Base-by-base conservation (phyloP, 768 basidiomycete genomes). In the Mycena capillaripes region DNA sequence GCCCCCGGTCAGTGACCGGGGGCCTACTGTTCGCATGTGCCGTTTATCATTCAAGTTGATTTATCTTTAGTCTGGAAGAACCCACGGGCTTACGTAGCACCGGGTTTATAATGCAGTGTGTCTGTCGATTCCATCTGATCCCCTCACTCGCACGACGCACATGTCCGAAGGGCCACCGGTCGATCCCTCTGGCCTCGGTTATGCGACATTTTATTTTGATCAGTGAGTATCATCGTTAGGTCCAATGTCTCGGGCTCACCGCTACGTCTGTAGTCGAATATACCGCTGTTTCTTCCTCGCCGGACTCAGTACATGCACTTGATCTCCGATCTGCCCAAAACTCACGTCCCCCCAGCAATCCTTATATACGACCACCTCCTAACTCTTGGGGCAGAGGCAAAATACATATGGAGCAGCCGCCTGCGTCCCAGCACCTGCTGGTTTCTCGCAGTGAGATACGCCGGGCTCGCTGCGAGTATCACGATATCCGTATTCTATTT, bases 401-500 rank as follows among this genome's bases (percentile, higher is more conserved):
- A 71, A 21, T 53, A 71, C 34, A 30, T 71, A 48, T 71, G 70
- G 70, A 40, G 44, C 14, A 32, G 56, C 21, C 36, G 16, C n/a
- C 63, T 71, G 8, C 55, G 70, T 7, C 70, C 30, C 10, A 66
- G 70, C 55, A 65, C 62, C 21, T 65, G 46, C 70, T 65, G 70
- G 63, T 71, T 65, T 23, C 57, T 65, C 46, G 29, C 42, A 17
- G 70, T 71, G 14, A 40, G 70, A 38, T 71, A 71, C 57, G 8
- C 25, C 36, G 62, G 63, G 2, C 57, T 71, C 19, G 25, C 29
- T 3, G 55, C 70, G 21, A 71, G 27, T 42, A 40, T 71, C 56
- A 38, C 48, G 5, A 55, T 71, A 25, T 36, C 57, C 16, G 63
- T 71, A 8, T 71, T 65, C 34, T 60, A 71, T 29, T 66, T 71